Conservation (phyloP, 2,329 filamentous ascomycete genomes). For the Thielaviopsis populi region DNA sequence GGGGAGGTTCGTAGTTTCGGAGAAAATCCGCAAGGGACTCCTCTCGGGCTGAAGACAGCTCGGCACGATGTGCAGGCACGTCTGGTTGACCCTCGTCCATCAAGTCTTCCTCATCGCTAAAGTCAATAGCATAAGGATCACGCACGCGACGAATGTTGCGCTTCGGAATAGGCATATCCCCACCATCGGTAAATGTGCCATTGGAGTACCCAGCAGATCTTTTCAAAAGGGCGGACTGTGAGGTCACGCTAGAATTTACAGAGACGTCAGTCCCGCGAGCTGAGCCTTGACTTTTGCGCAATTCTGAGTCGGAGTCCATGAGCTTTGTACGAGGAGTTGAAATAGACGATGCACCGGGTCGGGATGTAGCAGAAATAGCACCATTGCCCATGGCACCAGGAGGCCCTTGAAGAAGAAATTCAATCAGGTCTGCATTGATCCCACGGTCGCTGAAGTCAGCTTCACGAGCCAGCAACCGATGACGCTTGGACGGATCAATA, state of each 20-base stretch:
- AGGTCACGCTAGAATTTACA: conserved; percentile 54
- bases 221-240: conserved; percentile 52
- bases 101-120: conserved; percentile 50
- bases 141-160: conserved; percentile 63
- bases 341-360: conserved; percentile 28
- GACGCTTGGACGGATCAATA: conserved; percentile 27
- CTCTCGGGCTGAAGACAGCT: conserved; percentile 30
- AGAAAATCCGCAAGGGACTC: conserved; percentile 63
- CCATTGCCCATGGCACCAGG: conserved; percentile 43
- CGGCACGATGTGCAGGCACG: conserved; percentile 23
- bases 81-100: conserved; percentile 36
- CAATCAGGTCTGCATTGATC: conserved; percentile 75
- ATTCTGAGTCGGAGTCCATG: conserved; percentile 23
- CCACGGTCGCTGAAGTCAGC: conserved; percentile 46
- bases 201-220: conserved; percentile 26
- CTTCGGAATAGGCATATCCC: conserved; percentile 44
- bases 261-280: conserved; percentile 42
- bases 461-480: conserved; percentile 55
- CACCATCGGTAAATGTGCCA: conserved; percentile 32
- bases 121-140: conserved; percentile 89
- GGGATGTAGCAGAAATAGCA: conserved; percentile 73
- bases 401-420: conserved; percentile 85
- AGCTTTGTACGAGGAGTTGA: conserved; percentile 6
- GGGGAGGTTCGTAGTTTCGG: conserved; percentile 51
- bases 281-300: conserved; percentile 42